Conservation (phyloP, 2,329 filamentous ascomycete species). For the Xenosphaeropsis pyriputrescens region DNA sequence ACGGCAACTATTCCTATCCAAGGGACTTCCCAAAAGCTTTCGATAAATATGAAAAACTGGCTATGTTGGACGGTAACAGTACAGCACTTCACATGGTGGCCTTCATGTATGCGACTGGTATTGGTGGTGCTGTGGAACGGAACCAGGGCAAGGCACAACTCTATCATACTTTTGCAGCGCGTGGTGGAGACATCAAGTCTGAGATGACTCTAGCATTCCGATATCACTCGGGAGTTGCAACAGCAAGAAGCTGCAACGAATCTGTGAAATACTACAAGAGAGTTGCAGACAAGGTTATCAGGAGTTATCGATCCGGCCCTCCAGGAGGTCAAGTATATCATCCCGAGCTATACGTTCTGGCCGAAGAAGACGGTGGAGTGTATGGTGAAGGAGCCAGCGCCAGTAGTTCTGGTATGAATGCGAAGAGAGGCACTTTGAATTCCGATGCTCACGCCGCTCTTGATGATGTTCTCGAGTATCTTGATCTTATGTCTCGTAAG, state of each 20-base stretch:
- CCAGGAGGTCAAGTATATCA: constrained; percentile 73
- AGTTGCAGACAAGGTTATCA: constrained; percentile 85
- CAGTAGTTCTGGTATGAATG: constrained; percentile 73
- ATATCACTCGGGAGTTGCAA: constrained; percentile 72
- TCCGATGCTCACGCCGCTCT: constrained; percentile 75
- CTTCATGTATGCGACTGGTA: constrained; percentile 87
- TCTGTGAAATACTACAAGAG: constrained; percentile 82
- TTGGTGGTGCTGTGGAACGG: constrained; percentile 64
- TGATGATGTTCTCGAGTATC: constrained; percentile 87
- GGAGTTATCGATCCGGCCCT: constrained; percentile 77
- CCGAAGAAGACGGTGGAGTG: constrained; percentile 80
- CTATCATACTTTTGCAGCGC: constrained; percentile 88
- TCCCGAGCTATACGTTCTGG: constrained; percentile 68
- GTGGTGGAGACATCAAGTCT: constrained; percentile 67
- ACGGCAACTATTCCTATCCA: constrained; percentile 84
- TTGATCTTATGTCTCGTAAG: constrained; percentile 59
- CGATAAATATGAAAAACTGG: constrained; percentile 65
- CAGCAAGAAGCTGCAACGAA: constrained; percentile 71
- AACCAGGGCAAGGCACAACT: constrained; percentile 86
- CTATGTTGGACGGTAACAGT: constrained; percentile 65
- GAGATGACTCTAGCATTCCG: constrained; percentile 91
- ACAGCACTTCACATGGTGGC: constrained; percentile 94
- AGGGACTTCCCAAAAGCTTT: constrained; percentile 70
- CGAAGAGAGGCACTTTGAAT: constrained; percentile 55
- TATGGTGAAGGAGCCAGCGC: constrained; percentile 93